Evolutionary conservation across 23 red algal genomes (phyloP).

Genomic region (Gracilaria caudata): DNA sequence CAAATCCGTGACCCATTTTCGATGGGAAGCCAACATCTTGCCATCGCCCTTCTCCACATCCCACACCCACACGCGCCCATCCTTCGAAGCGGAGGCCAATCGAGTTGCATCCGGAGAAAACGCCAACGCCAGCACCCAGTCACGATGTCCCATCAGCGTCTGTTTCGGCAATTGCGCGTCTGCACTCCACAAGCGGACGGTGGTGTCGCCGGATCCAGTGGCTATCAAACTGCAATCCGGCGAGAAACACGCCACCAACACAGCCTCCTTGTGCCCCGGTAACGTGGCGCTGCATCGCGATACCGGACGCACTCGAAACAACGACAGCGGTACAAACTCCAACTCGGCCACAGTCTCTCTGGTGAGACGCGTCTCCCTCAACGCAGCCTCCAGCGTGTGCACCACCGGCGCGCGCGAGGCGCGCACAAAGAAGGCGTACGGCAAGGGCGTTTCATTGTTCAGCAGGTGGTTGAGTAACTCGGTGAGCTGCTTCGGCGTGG

Average conservation of each 20-base stretch:
- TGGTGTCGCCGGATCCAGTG: conserved; percentile 88
- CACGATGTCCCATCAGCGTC: conserved; percentile 71
- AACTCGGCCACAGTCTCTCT: conserved; percentile 70
- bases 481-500: conserved; percentile 66
- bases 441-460: conserved; percentile 62
- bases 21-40: conserved; percentile 56
- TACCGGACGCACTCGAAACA: conserved; percentile 84
- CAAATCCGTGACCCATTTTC: conserved; percentile 82
- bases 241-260: conserved; percentile 76
- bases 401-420: conserved; percentile 14
- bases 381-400: neutral
- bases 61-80: conserved; percentile 47
- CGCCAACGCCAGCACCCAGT: conserved; percentile 82
- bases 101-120: conserved; percentile 74
- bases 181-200: conserved; percentile 86
- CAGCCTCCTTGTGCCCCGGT: conserved; percentile 88
- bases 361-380: neutral
- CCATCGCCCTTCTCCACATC: conserved; percentile 15
- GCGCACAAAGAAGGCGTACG: conserved; percentile 75
- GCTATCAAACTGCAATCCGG: conserved; percentile 74
- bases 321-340: conserved; percentile 80
- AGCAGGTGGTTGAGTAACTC: conserved; percentile 75
- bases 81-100: conserved; percentile 51
- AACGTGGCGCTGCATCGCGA: conserved; percentile 79
- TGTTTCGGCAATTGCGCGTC: conserved; percentile 66